Percentiles rank a stretch among this genome's conserved stretches.
Evolutionary conservation across 2,329 filamentous ascomycete genomes (phyloP).

Genomic region (Cercospora berteroae): DNA sequence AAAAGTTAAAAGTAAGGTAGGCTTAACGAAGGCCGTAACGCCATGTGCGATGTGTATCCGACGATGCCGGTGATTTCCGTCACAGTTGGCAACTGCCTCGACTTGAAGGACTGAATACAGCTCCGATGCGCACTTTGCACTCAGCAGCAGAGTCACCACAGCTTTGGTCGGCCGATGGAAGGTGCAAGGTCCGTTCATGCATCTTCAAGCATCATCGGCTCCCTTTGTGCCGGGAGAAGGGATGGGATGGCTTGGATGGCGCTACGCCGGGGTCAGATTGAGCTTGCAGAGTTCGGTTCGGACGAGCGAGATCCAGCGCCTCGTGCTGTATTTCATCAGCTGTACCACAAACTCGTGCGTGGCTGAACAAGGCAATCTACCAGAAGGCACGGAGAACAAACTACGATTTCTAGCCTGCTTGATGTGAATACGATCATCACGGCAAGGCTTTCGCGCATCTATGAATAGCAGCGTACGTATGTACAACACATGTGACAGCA

Average conservation of each 20-base stretch:
- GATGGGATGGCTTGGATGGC: not conserved
- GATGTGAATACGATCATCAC: not conserved
- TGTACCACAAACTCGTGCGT: not conserved
- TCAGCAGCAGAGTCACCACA: not conserved
- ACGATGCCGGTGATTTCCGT: not conserved
- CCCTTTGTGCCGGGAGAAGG: not conserved
- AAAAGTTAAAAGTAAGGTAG: not conserved
- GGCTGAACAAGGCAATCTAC: not conserved
- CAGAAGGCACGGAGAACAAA: not conserved
- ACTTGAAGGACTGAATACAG: too few relatives aligned
- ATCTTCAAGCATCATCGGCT: not conserved
- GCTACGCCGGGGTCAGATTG: not conserved
- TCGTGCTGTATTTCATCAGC: not conserved
- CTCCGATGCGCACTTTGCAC: not conserved
- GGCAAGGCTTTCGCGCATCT: not conserved
- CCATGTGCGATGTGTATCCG: not conserved
- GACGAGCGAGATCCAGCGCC: not conserved
- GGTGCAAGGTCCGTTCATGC: not conserved
- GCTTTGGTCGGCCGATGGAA: not conserved
- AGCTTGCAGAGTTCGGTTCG: not conserved
- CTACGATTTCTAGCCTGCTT: not conserved
- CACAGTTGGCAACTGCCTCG: not conserved
- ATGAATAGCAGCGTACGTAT: not conserved
- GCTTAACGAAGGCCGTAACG: not conserved
- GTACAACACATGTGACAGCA: not conserved